Evolutionary conservation across 805 yeast genomes (phyloP).

Genomic region (Cyberlindnera meyerae): DNA sequence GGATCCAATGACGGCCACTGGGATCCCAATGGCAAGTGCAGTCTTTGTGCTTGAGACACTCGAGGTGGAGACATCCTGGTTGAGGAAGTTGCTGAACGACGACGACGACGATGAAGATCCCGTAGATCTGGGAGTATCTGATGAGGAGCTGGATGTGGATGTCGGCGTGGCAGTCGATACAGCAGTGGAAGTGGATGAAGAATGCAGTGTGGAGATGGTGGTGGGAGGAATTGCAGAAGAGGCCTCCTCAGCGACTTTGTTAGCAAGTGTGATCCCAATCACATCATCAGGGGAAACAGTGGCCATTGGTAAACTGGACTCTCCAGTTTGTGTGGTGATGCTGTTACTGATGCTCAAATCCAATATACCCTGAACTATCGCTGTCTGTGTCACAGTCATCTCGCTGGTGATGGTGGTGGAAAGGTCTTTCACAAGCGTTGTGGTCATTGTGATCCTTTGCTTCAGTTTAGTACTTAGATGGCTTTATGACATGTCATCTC

Average conservation of each 20-base stretch:
- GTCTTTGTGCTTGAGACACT: slow-evolving; percentile 9
- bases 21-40: slow-evolving; percentile 25
- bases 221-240: neutral
- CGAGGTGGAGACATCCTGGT: slow-evolving; percentile 1
- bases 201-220: slow-evolving; percentile 8
- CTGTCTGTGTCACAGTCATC: slow-evolving; percentile 10
- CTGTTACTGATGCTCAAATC: slow-evolving; percentile 7
- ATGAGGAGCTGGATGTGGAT: too few species aligned
- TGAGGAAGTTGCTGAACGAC: neutral
- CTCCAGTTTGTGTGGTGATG: slow-evolving; percentile 1
- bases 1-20: slow-evolving; percentile 21
- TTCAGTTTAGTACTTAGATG: too few species aligned
- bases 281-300: neutral
- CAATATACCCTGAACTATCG: slow-evolving; percentile 14
- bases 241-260: slow-evolving; percentile 9
- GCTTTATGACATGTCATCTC: too few species aligned
- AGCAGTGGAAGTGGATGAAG: slow-evolving; percentile 11
- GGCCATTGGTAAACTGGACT: too few species aligned
- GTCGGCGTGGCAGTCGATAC: neutral
- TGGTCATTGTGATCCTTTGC: too few species aligned
- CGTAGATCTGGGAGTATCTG: too few species aligned
- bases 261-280: slow-evolving; percentile 10
- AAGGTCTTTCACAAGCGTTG: slow-evolving; percentile 6
- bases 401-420: slow-evolving; percentile 9
- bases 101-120: too few species aligned